phyloP scores from a whole-genome alignment of 805 yeast genomes.

The Nakazawaea siamensis region DNA sequence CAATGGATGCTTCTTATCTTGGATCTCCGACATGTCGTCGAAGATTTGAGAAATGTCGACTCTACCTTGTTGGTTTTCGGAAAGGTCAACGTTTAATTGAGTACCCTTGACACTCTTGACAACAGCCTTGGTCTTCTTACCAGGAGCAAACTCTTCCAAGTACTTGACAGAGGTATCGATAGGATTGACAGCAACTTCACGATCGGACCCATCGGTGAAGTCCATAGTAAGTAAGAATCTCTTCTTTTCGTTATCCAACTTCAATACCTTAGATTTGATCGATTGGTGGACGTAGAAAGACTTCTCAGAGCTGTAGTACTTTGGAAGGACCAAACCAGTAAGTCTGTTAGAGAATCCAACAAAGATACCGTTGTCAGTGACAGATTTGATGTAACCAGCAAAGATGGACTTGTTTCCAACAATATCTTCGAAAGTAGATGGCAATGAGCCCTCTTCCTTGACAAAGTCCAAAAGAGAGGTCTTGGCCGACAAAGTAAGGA shows the following conservation, averaged over 20 bases:
- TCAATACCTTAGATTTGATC: slow-evolving; percentile 55
- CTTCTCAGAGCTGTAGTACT: slow-evolving; percentile 47
- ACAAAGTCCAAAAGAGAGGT: slow-evolving; percentile 62
- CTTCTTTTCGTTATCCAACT: slow-evolving; percentile 58
- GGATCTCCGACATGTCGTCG: slow-evolving; percentile 43
- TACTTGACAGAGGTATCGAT: slow-evolving; percentile 44
- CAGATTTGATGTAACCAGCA: slow-evolving; percentile 71
- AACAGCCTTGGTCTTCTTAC: slow-evolving; percentile 50
- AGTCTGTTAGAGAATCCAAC: slow-evolving; percentile 73
- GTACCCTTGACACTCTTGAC: slow-evolving; percentile 60
- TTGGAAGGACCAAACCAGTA: slow-evolving; percentile 77
- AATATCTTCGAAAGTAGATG: slow-evolving; percentile 53
- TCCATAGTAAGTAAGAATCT: slow-evolving; percentile 65
- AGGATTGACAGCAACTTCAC: slow-evolving; percentile 42
- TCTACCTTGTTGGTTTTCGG: slow-evolving; percentile 75
- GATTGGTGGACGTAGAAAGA: slow-evolving; percentile 62
- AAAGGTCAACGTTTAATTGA: slow-evolving; percentile 67
- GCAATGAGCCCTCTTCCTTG: slow-evolving; percentile 37
- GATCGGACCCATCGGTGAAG: slow-evolving; percentile 17
- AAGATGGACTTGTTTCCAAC: slow-evolving; percentile 36
- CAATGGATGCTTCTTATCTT: slow-evolving; percentile 51
- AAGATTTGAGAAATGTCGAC: slow-evolving; percentile 68
- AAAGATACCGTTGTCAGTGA: slow-evolving; percentile 76
- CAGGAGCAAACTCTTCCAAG: slow-evolving; percentile 47
- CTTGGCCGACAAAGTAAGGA: slow-evolving; percentile 59